These are phyloP conservation scores for Sporothrix globosa DNA, from an alignment of 2,329 filamentous ascomycete genomes.

Conservation along the genomic window DNA sequence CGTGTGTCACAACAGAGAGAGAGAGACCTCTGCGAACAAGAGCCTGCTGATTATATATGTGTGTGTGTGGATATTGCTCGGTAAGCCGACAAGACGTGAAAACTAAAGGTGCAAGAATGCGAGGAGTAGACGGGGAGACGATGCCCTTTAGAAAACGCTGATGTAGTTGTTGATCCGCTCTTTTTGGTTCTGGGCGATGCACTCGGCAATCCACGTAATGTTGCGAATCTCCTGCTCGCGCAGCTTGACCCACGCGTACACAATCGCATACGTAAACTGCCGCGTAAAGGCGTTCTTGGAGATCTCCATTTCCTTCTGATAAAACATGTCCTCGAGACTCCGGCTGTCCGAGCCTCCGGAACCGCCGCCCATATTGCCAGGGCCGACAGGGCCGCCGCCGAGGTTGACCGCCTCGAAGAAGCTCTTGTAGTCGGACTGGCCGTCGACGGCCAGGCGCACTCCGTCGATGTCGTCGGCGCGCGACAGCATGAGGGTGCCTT, in stretches of 20 bases:
- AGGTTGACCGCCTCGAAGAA: constrained; percentile 93
- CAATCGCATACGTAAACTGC: constrained; percentile 92
- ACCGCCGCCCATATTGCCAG: constrained; percentile 84
- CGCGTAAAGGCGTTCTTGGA: constrained; percentile 93
- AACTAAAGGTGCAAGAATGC: constrained; percentile 32
- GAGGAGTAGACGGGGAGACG: neutral
- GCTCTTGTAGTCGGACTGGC: constrained; percentile 87
- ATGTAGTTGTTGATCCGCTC: constrained; percentile 99
- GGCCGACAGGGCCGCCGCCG: constrained; percentile 68
- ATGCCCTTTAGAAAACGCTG: constrained; percentile 74
- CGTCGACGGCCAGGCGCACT: constrained; percentile 90
- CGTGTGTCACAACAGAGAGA: constrained; percentile 27
- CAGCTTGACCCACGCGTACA: constrained; percentile 97
- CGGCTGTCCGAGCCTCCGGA: constrained; percentile 73
- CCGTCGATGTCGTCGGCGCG: constrained; percentile 93
- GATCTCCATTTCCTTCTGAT: constrained; percentile 99
- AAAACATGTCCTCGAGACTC: constrained; percentile 96
- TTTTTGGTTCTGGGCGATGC: constrained; percentile 99
- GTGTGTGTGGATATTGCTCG: constrained; percentile 24
- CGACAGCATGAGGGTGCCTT: constrained; percentile 92
- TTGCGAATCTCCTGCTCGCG: constrained; percentile 99
- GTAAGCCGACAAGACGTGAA: constrained; percentile 7
- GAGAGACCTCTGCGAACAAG: constrained; percentile 1
- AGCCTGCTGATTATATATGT: constrained; percentile 27
- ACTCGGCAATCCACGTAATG: constrained; percentile 99